Conservation (phyloP, 768 basidiomycete genomes). For the Rhodotorula kratochvilovae region DNA sequence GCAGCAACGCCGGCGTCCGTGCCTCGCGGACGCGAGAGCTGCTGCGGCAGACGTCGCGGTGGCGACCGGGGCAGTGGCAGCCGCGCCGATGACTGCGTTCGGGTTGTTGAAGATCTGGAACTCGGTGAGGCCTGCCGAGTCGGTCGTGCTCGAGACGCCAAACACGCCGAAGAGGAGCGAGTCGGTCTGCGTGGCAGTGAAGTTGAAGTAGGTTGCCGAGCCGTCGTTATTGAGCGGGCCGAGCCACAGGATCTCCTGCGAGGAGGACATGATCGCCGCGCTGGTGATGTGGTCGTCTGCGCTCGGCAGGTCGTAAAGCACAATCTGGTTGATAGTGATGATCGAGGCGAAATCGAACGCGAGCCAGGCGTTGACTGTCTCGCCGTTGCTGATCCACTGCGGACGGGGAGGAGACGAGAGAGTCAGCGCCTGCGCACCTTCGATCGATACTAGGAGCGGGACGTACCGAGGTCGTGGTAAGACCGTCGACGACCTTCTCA, state of each 20-base stretch:
- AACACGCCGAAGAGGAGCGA: conserved; percentile 4
- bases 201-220: conserved; percentile 4
- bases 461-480: not conserved
- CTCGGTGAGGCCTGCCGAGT: conserved; percentile 8
- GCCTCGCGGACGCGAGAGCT: no score
- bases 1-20: no score
- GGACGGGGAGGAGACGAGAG: no score
- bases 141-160: conserved; percentile 2
- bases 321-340: conserved; percentile 15
- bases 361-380: conserved; percentile 21
- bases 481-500: not conserved
- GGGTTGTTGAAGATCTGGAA: conserved; percentile 5
- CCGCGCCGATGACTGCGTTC: not conserved
- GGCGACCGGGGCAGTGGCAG: no score
- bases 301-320: conserved; percentile 23
- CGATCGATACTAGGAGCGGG: not conserved
- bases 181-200: conserved; percentile 1
- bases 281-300: conserved; percentile 11
- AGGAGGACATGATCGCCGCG: conserved; percentile 18
- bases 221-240: conserved; percentile 27
- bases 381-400: conserved; percentile 26
- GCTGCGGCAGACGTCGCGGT: no score
- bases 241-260: conserved; percentile 12
- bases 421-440: no score
- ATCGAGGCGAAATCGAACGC: conserved; percentile 5